These are phyloP conservation scores for Phytophthora pistaciae DNA, from an alignment of 352 stramenopile genomes.

Conservation along the genomic window DNA sequence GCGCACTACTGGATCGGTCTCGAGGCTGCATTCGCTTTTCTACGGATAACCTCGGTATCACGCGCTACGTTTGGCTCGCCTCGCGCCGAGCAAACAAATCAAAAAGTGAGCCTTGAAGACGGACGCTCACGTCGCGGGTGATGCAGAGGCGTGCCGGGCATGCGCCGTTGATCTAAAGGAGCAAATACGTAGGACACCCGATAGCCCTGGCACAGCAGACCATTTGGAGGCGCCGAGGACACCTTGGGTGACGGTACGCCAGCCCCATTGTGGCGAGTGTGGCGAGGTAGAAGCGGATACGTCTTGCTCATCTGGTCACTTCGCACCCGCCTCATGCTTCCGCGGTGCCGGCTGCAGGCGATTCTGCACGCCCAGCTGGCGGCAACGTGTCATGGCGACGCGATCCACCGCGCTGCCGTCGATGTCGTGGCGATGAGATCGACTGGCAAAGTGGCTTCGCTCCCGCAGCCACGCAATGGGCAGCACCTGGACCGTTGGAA, in stretches of 20 bases:
- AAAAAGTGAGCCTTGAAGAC: conserved; percentile 38
- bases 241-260: conserved; percentile 3
- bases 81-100: conserved; percentile 25
- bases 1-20: conserved; percentile 7
- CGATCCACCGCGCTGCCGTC: conserved; percentile 1
- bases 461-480: conserved; percentile 16
- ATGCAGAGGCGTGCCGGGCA: conserved; percentile 28
- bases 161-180: conserved; percentile 16
- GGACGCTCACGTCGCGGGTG: not conserved
- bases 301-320: conserved; percentile 34
- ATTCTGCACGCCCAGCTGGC: conserved; percentile 26
- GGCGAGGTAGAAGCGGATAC: conserved; percentile 32
- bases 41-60: not conserved
- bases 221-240: conserved; percentile 17
- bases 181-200: conserved; percentile 15
- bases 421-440: conserved; percentile 14
- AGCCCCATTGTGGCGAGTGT: not conserved
- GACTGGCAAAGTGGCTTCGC: conserved; percentile 24
- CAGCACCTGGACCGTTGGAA: conserved; percentile 26
- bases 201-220: conserved; percentile 27
- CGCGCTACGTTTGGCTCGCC: conserved; percentile 17
- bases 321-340: conserved; percentile 35
- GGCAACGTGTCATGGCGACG: conserved; percentile 11
- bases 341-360: conserved; percentile 7
- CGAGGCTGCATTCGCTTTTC: conserved; percentile 19